These are phyloP conservation scores for Calocera cornea DNA, from an alignment of 768 basidiomycete genomes.

Conservation along the genomic window DNA sequence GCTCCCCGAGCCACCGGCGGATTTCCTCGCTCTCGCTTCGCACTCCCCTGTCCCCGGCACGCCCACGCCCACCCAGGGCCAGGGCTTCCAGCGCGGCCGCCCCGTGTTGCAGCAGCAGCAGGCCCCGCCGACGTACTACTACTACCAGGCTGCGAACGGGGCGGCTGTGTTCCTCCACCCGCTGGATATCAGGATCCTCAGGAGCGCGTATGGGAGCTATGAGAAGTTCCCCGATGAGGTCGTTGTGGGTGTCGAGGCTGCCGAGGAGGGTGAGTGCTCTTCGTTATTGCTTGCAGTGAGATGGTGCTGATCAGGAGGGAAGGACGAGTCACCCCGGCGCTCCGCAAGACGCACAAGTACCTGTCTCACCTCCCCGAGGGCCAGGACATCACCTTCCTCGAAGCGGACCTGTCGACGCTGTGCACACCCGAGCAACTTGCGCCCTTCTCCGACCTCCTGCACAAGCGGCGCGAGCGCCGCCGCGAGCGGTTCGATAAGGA, in stretches of 20 bases:
- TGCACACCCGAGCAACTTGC: conserved; percentile 63
- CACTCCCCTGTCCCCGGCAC: conserved; percentile 5
- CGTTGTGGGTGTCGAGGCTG: conserved; percentile 62
- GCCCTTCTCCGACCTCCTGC: conserved; percentile 73
- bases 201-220: conserved; percentile 71
- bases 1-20: conserved; percentile 31
- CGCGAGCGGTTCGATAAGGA: conserved; percentile 77
- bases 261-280: conserved; percentile 40
- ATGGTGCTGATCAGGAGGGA: conserved; percentile 5
- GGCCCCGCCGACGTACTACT: conserved; percentile 84
- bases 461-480: conserved; percentile 54
- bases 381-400: conserved; percentile 86
- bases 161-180: conserved; percentile 87
- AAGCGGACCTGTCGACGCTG: conserved; percentile 66
- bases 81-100: too few species aligned
- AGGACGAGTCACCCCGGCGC: conserved; percentile 67
- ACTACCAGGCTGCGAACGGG: conserved; percentile 88
- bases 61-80: conserved; percentile 3
- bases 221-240: conserved; percentile 73
- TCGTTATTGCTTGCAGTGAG: neutral
- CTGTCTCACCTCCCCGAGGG: conserved; percentile 83
- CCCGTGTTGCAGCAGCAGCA: neutral
- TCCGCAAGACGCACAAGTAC: conserved; percentile 91
- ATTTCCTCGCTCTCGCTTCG: conserved; percentile 10
- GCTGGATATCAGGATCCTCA: conserved; percentile 83